Base-by-base conservation (phyloP, 2,329 filamentous ascomycete species). In the Sordariomycetes sp. region DNA sequence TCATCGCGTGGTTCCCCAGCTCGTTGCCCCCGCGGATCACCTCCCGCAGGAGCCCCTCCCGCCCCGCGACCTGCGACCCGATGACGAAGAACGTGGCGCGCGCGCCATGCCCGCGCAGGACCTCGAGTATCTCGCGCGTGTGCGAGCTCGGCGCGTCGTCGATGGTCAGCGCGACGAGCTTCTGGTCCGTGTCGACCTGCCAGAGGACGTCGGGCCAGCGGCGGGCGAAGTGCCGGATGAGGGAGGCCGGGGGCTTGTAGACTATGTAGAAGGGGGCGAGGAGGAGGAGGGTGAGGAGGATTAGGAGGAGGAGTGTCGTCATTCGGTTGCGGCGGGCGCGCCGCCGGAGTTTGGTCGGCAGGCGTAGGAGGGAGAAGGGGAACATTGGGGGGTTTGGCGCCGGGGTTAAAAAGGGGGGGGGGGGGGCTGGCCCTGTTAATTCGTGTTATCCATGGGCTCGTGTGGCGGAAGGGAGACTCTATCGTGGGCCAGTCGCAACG, bases 11-110 rank as follows among this genome's bases (percentile, higher is more conserved):
- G 70, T 96, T 96, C 25, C 81, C 90, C 3, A 96, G 74, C 73
- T 90, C 87, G 67, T 87, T 81, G 24, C 84, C 84, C 54, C 71
- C 73, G 42, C 73, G 72, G n/a, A 88, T 74, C 1, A 87, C 72
- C 45, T 79, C 73, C 51, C 76, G 70, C 35, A 90, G 73, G 2
- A 77, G 69, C 6, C 73, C 71, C 65, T 85, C 77, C 2, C 73
- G 69, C 1, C 78, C 80, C 0, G 74, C 62, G 10, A 89, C 83
- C 71, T 96, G 90, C 2, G 78, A 79, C 10, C 90, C 90, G 63
- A 96, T 95, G 35, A 95, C 78, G 69, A 96, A 96, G 68, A 95
- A 94, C 0, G 90, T 96, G 0, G 90, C 90, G 22, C 76, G 81
- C 15, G 86, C 89, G 58, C 79, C 76, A 65, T 89, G 77, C 25